These are phyloP conservation scores for Xylariaceae sp. DNA, from an alignment of 2,329 filamentous ascomycete genomes.

Conservation along the genomic window DNA sequence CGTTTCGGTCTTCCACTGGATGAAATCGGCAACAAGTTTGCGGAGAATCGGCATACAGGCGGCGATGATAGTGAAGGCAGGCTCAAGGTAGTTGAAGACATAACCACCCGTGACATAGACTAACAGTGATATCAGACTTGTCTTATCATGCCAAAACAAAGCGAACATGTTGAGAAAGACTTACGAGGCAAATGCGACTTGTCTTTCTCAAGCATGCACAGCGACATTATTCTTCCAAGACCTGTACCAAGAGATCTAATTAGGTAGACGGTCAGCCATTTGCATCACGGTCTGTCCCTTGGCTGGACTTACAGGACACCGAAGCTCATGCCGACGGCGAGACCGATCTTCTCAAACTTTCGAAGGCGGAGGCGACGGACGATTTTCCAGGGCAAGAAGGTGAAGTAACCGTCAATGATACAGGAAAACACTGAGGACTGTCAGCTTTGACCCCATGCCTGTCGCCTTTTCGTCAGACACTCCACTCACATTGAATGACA, in stretches of 20 bases:
- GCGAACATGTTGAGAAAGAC: no score
- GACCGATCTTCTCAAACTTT: slow-evolving; percentile 16
- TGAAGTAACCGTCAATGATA: slow-evolving; percentile 15
- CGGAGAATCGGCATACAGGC: slow-evolving; percentile 18
- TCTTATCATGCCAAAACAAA: not conserved
- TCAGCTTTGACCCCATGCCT: slow-evolving; percentile 2
- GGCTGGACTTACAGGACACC: slow-evolving; percentile 14
- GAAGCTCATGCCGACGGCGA: slow-evolving; percentile 20
- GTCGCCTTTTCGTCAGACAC: not conserved
- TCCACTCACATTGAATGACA: slow-evolving; percentile 11
- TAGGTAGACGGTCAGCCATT: not conserved
- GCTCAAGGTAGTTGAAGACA: slow-evolving; percentile 19
- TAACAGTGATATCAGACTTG: slow-evolving; percentile 6
- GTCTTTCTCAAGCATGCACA: not conserved
- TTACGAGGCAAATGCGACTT: no score
- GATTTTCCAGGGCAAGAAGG: slow-evolving; percentile 18
- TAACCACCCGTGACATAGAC: slow-evolving; percentile 13
- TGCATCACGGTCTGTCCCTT: no score
- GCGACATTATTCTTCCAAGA: slow-evolving; percentile 7
- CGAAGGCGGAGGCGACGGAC: slow-evolving; percentile 14
- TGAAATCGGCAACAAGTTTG: slow-evolving; percentile 13
- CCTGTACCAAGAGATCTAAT: not conserved
- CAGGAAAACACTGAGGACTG: slow-evolving; percentile 14
- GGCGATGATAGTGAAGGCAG: slow-evolving; percentile 14
- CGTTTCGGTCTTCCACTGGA: slow-evolving; percentile 8